A percentile compares a stretch with the other conserved stretches of the same genome.
phyloP scores from a whole-genome alignment of 345 rosid species.

The Cardiospermum halicacabum region DNA sequence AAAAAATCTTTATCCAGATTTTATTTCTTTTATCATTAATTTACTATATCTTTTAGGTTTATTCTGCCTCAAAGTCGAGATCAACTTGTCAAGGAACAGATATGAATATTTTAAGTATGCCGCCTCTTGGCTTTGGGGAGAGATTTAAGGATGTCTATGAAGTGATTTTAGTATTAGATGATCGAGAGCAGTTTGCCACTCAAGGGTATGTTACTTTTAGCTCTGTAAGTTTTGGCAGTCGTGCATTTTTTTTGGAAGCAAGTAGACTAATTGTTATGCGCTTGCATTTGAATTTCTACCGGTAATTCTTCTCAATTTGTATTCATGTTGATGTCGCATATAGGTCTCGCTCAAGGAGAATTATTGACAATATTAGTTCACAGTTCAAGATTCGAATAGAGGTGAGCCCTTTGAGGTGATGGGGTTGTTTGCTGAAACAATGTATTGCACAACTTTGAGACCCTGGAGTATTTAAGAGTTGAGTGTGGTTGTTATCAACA shows the following conservation, averaged over 20 bases:
- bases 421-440: conserved; percentile 3
- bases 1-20: not conserved
- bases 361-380: conserved; percentile 54
- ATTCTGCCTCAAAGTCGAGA: conserved; percentile 25
- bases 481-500: not conserved
- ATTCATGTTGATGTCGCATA: not conserved
- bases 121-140: conserved; percentile 74
- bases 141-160: conserved; percentile 72
- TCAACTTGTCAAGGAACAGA: conserved; percentile 27
- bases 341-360: conserved; percentile 69
- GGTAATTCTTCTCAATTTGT: not conserved
- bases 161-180: conserved; percentile 74
- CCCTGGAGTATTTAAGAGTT: not conserved
- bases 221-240: conserved; percentile 8
- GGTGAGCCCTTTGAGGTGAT: conserved; percentile 34
- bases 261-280: not conserved
- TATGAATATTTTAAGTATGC: conserved; percentile 38
- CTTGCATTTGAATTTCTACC: not conserved
- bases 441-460: conserved; percentile 1
- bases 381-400: conserved; percentile 62
- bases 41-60: conserved; percentile 23
- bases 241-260: not conserved
- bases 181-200: conserved; percentile 68
- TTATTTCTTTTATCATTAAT: conserved; percentile 4
- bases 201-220: conserved; percentile 50